Conservation (phyloP, 176 grass and related monocot species). For the Phoenix roebelenii region DNA sequence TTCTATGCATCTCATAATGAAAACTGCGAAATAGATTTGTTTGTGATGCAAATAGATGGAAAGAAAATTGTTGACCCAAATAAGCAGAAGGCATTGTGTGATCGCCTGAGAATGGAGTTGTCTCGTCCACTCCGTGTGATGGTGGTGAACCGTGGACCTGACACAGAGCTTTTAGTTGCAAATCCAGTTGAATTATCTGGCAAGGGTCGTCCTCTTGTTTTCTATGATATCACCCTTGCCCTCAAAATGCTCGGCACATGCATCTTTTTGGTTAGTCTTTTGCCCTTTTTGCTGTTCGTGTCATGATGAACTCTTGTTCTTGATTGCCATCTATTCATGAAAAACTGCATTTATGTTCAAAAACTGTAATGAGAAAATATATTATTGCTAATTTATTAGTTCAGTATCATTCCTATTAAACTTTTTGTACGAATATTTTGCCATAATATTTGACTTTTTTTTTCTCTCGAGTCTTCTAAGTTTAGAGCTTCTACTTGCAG, state of each 20-base stretch:
- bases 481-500: too few species aligned
- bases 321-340: neutral
- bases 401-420: too few species aligned
- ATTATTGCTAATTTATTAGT: too few species aligned
- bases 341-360: neutral
- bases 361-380: neutral
- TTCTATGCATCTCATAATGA: slow-evolving; percentile 5
- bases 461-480: too few species aligned
- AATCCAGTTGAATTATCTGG: slow-evolving; percentile 17
- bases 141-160: slow-evolving; percentile 3
- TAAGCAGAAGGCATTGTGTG: slow-evolving; percentile 15
- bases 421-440: too few species aligned
- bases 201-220: slow-evolving; percentile 11
- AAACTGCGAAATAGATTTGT: slow-evolving; percentile 11
- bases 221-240: slow-evolving; percentile 10
- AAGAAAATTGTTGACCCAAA: slow-evolving; percentile 10
- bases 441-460: too few species aligned
- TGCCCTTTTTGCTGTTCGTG: neutral
- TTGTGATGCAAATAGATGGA: slow-evolving; percentile 9
- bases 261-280: slow-evolving; percentile 12
- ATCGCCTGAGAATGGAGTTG: slow-evolving; percentile 10
- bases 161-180: slow-evolving; percentile 7
- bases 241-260: slow-evolving; percentile 7
- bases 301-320: neutral
- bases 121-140: neutral